Percentiles rank a stretch among this genome's conserved stretches.
These are phyloP conservation scores for Phytopythium litorale DNA, from an alignment of 352 stramenopile genomes.

Conservation along the genomic window DNA sequence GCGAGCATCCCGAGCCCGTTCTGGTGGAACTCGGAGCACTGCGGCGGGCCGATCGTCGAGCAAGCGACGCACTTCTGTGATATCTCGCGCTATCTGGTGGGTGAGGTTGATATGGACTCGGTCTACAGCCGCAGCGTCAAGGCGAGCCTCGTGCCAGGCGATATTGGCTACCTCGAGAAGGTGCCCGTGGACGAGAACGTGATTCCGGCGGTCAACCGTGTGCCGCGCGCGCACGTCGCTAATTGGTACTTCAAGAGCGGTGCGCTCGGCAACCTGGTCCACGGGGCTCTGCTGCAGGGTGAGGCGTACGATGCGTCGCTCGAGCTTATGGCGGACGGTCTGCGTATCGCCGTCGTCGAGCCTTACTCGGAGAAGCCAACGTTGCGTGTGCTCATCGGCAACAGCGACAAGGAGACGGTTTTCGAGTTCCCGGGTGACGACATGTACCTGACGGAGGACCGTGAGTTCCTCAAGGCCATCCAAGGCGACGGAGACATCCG, in stretches of 20 bases:
- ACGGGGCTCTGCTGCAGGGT: slow-evolving; percentile 27
- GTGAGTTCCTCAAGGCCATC: slow-evolving; percentile 29
- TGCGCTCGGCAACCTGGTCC: slow-evolving; percentile 24
- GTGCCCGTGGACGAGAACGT: slow-evolving; percentile 25
- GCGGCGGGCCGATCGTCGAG: slow-evolving; percentile 32
- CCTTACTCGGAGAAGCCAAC: slow-evolving; percentile 33
- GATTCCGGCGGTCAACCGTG: slow-evolving; percentile 20
- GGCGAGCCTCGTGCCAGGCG: slow-evolving; percentile 24
- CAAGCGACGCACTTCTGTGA: slow-evolving; percentile 36
- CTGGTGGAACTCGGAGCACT: slow-evolving; percentile 36
- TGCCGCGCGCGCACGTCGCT: slow-evolving; percentile 26
- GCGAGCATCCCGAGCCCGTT: slow-evolving; percentile 27
- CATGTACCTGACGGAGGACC: slow-evolving; percentile 37
- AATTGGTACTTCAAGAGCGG: slow-evolving; percentile 37
- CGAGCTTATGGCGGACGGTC: slow-evolving; percentile 29
- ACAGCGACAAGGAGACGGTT: slow-evolving; percentile 24
- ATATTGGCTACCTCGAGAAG: slow-evolving; percentile 29
- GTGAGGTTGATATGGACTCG: slow-evolving; percentile 25
- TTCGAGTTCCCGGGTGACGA: slow-evolving; percentile 31
- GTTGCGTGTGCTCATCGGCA: slow-evolving; percentile 22
- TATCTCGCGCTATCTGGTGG: slow-evolving; percentile 27
- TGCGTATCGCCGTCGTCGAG: slow-evolving; percentile 32
- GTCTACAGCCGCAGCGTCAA: slow-evolving; percentile 36
- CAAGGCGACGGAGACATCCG: slow-evolving; percentile 23
- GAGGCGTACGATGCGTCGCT: slow-evolving; percentile 27